A percentile compares a stretch with the other conserved stretches of the same genome.
Evolutionary conservation across 2,329 filamentous ascomycete genomes (phyloP).

Genomic region (Phialophora macrospora): DNA sequence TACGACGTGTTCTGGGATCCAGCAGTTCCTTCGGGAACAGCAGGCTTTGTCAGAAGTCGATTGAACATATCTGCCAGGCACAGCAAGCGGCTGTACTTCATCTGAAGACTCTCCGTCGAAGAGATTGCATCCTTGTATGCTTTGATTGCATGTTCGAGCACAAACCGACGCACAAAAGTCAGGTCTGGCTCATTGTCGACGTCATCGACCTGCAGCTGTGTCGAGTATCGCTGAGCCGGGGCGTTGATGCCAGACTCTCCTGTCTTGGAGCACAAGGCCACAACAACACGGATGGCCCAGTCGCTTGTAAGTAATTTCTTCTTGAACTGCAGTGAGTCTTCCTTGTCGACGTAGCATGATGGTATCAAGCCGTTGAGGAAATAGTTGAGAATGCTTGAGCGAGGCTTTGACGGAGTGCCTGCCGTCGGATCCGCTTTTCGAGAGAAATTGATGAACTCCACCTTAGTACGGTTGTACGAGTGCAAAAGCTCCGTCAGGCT

Average conservation of each 20-base stretch:
- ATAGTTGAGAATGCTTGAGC: slow-evolving; percentile 91
- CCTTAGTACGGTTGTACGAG: slow-evolving; percentile 91
- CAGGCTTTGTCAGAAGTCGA: slow-evolving; percentile 82
- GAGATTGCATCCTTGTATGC: slow-evolving; percentile 86
- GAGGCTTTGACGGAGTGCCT: slow-evolving; percentile 89
- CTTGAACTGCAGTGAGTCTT: slow-evolving; percentile 70
- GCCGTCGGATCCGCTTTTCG: slow-evolving; percentile 83
- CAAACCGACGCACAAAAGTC: slow-evolving; percentile 90
- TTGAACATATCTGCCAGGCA: slow-evolving; percentile 90
- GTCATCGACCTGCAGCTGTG: slow-evolving; percentile 55
- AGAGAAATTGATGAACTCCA: slow-evolving; percentile 99
- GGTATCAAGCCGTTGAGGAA: slow-evolving; percentile 79
- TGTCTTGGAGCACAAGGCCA: slow-evolving; percentile 86
- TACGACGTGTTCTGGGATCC: slow-evolving; percentile 61
- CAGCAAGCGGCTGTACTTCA: slow-evolving; percentile 85
- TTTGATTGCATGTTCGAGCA: slow-evolving; percentile 88
- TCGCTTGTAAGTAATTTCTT: slow-evolving; percentile 84
- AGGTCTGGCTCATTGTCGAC: slow-evolving; percentile 82
- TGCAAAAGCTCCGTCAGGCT: slow-evolving; percentile 88
- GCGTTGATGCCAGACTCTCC: slow-evolving; percentile 67
- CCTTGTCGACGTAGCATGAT: slow-evolving; percentile 68
- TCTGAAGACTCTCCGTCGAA: slow-evolving; percentile 78
- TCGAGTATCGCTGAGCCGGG: slow-evolving; percentile 39
- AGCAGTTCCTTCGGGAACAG: slow-evolving; percentile 61
- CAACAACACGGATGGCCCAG: slow-evolving; percentile 84